phyloP scores from a whole-genome alignment of 2,329 filamentous ascomycete species.

The Didymella pomorum region DNA sequence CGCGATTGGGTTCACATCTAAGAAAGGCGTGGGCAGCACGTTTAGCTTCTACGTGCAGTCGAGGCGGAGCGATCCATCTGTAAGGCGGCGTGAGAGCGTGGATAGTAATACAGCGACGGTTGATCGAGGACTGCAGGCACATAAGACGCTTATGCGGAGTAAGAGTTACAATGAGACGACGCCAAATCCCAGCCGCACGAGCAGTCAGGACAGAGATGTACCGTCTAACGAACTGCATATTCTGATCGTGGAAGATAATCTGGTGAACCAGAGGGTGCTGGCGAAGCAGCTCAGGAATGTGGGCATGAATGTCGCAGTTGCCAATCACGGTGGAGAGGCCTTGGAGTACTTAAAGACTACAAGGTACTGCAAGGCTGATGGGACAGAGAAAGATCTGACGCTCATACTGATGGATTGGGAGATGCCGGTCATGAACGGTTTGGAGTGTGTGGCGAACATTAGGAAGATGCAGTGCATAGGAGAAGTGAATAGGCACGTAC shows the following conservation, averaged over 20 bases:
- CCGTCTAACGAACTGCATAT: conserved; percentile 29
- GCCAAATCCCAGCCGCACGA: background rate
- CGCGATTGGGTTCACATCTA: conserved; percentile 38
- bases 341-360: conserved; percentile 46
- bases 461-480: conserved; percentile 36
- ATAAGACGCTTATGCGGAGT: conserved; percentile 18
- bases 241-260: conserved; percentile 51
- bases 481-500: conserved; percentile 33
- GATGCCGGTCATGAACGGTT: conserved; percentile 47
- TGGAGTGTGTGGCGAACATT: conserved; percentile 38
- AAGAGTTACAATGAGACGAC: conserved; percentile 16
- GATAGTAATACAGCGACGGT: conserved; percentile 1
- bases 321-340: conserved; percentile 51
- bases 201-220: conserved; percentile 3
- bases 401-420: conserved; percentile 47
- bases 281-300: conserved; percentile 50
- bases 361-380: conserved; percentile 26
- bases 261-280: conserved; percentile 53
- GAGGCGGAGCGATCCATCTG: conserved; percentile 18
- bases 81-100: conserved; percentile 10
- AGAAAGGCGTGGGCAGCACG: conserved; percentile 37
- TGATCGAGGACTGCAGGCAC: conserved; percentile 23
- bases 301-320: conserved; percentile 49
- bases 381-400: conserved; percentile 23
- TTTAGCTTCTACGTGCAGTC: conserved; percentile 46